Evolutionary conservation across 768 basidiomycete genomes (phyloP).

Genomic region (Leccinum sublutescens): DNA sequence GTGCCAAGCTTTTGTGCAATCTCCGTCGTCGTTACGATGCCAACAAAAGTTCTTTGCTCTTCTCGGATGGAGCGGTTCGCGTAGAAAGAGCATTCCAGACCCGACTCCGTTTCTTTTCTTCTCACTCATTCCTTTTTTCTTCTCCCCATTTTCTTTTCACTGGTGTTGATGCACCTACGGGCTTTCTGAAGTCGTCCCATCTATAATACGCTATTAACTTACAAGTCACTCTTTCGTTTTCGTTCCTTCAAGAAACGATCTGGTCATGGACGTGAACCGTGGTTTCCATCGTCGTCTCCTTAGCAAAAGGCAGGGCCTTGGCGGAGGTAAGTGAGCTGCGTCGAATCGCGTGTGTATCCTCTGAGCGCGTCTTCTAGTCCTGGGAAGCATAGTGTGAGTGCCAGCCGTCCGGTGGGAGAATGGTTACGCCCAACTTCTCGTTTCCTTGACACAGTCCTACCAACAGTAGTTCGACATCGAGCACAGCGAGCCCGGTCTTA

Average conservation of each 20-base stretch:
- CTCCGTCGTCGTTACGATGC: conserved; percentile 29
- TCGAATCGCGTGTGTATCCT: neutral
- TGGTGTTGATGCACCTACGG: conserved; percentile 10
- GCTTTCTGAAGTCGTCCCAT: neutral
- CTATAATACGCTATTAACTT: neutral
- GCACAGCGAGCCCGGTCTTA: neutral
- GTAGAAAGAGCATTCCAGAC: conserved; percentile 1
- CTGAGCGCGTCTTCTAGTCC: conserved; percentile 11
- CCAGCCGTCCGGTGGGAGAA: neutral
- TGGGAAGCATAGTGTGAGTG: conserved; percentile 26
- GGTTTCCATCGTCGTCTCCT: conserved; percentile 18
- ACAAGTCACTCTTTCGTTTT: conserved; percentile 25
- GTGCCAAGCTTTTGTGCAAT: neutral
- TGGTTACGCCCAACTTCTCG: neutral
- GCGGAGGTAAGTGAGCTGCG: conserved; percentile 25
- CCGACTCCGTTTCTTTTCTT: neutral
- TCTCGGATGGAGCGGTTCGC: neutral
- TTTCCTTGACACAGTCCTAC: conserved; percentile 11
- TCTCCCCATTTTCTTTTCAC: neutral
- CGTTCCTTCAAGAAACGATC: conserved; percentile 13
- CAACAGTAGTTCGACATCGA: conserved; percentile 2
- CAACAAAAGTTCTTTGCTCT: conserved; percentile 15
- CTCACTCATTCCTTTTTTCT: neutral
- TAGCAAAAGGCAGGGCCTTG: conserved; percentile 28
- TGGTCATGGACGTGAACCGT: conserved; percentile 21